Base-by-base conservation (phyloP, 2,329 filamentous ascomycete genomes). In the Aspergillus aculeatus region DNA sequence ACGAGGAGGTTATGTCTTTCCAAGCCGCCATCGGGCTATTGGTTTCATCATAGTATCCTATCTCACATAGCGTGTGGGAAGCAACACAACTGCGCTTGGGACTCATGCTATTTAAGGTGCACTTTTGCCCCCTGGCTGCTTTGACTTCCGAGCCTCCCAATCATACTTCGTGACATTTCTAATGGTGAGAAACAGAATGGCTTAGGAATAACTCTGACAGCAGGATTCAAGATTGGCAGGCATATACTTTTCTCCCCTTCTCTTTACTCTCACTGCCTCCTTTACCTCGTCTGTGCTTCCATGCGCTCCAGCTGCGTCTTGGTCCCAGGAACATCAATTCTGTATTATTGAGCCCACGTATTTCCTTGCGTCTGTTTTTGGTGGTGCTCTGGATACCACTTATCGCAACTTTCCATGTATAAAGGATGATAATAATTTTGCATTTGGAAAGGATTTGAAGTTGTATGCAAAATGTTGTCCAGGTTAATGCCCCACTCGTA, bases 321-420 rank as follows among this genome's bases (percentile, higher is more conserved):
- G 56, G 50, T 52, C 47, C 50, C 26, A 47, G 49, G 56, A 61
- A 52, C 55, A 31, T 59, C 57, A 23, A 31, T 10, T 51, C 52
- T 56, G 49, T 50, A 61, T 57, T 31, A 41, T 55, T 29, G 47
- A 24, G 61, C 56, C 50, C 48, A 59, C 32, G 24, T 47, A 38
- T 57, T 56, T 29, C 53, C 21, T 59, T 66, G 64, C 67, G 69
- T 69, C 62, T 63, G 35, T 48, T 58, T 61, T 35, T 58, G 69
- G 68, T 59, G 67, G 26, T 29, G 26, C 26, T 68, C 64, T 47
- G 51, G 64, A 55, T 60, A 57, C 62, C 61, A 35, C 5, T 12
- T 26, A 54, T 31, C 29, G 12, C 32, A 38, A 57, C 11, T 21
- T 23, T 26, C 47, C 12, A 52, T 47, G 53, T 55, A 55, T 16